Percentiles rank a stretch among this genome's conserved stretches.
Conservation (phyloP, 768 basidiomycete species). For the Hypsizygus marmoreus region DNA sequence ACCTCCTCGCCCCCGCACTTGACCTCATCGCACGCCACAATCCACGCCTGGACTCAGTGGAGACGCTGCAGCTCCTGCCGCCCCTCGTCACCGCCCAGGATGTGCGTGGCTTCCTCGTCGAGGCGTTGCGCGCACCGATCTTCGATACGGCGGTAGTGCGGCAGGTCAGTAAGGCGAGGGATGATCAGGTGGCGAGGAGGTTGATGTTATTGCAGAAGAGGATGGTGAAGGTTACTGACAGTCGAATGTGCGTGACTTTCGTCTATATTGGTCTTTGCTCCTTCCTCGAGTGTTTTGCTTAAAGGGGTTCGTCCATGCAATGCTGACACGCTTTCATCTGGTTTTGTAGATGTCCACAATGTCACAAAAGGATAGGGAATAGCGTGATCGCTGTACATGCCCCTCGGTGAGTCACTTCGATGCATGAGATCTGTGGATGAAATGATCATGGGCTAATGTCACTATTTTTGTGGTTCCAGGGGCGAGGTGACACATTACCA, state of each 20-base stretch:
- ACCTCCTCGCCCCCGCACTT: slow-evolving; percentile 80
- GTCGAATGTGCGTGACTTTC: slow-evolving; percentile 74
- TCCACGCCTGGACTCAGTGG: slow-evolving; percentile 76
- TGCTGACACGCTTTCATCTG: too few species aligned
- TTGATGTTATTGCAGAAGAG: slow-evolving; percentile 78
- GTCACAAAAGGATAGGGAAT: slow-evolving; percentile 90
- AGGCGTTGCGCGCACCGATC: slow-evolving; percentile 64
- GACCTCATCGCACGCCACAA: slow-evolving; percentile 87
- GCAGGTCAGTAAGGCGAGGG: slow-evolving; percentile 70
- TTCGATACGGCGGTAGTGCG: slow-evolving; percentile 72
- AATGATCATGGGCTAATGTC: neutral
- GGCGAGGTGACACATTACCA: slow-evolving; percentile 98
- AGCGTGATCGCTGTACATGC: slow-evolving; percentile 94
- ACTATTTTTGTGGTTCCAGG: slow-evolving; percentile 38
- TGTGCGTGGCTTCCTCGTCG: slow-evolving; percentile 75
- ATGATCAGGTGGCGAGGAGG: slow-evolving; percentile 72
- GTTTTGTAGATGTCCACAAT: slow-evolving; percentile 82
- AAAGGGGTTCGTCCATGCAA: too few species aligned
- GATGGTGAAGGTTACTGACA: slow-evolving; percentile 88
- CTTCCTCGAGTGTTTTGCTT: too few species aligned
- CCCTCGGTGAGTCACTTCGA: slow-evolving; percentile 60
- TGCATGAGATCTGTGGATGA: neutral
- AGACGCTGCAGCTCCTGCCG: slow-evolving; percentile 85
- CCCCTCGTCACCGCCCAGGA: slow-evolving; percentile 86
- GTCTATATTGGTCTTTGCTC: neutral